These are phyloP conservation scores for Dalbergia cultrata DNA, from an alignment of 306 rosid species.

Conservation along the genomic window DNA sequence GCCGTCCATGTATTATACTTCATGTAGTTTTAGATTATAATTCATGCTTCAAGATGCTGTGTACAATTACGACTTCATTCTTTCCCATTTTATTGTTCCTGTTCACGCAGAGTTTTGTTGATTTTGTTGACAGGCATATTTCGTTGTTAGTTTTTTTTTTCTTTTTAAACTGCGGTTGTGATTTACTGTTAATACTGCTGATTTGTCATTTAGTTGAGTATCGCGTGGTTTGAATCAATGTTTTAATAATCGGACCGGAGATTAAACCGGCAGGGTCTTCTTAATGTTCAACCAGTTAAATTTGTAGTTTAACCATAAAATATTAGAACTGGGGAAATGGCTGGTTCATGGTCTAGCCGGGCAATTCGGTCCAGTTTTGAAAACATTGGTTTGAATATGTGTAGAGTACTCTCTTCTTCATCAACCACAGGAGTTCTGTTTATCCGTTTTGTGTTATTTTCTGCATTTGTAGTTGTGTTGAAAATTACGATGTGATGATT, in stretches of 20 bases:
- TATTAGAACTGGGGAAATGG: neutral
- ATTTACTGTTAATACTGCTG: neutral
- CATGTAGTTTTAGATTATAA: neutral
- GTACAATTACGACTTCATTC: neutral
- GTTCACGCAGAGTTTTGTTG: neutral
- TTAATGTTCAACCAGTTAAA: neutral
- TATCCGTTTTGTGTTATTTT: slow-evolving; percentile 17
- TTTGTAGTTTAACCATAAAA: neutral
- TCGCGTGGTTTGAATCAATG: neutral
- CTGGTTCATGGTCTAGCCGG: neutral
- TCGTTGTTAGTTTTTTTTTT: neutral
- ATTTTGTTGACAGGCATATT: neutral
- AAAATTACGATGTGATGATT: no score
- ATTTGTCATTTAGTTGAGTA: neutral
- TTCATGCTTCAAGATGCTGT: neutral
- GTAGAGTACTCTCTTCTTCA: neutral
- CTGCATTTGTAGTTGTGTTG: neutral
- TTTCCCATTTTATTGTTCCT: slow-evolving; percentile 6
- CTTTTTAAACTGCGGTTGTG: neutral
- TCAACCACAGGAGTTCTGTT: neutral
- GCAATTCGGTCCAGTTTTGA: neutral
- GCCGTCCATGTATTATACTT: neutral
- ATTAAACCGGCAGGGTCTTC: neutral
- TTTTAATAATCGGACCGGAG: neutral
- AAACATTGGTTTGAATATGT: neutral